Evolutionary conservation across 164 flowering plant species (phyloP), one percentile per base, ranked within the genome.

Genomic region (Vitis rotundifolia): DNA sequence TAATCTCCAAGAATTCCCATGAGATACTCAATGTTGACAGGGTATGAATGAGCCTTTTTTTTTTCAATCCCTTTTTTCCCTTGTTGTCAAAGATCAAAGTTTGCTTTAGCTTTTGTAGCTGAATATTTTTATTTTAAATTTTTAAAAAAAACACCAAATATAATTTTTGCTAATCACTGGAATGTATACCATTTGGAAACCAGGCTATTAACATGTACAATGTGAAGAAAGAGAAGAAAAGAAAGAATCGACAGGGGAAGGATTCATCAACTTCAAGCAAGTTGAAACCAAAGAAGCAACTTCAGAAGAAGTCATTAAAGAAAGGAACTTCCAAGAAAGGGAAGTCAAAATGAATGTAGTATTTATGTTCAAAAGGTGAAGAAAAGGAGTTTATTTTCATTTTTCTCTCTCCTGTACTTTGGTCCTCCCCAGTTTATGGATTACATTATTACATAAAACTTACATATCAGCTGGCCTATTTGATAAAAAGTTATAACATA

Each of bases 201-300:
- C 66, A 94, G 97, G 97, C 98, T 77, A 83, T 90, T 65, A 81
- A 74, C 67, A 81, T 84, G 86, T 78, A 85, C 74, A 88, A 85
- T 26, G 87, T 79, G 74, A 85, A 79, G 75, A 80, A 77, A 57
- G 90, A 88, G 70, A 88, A 80, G 72, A 84, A 83, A 64, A 49
- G 73, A 54, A 81, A 64, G 63, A 83, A 69, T 68, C 79, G 75
- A 22, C 63, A 68, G 14, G 86, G 72, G 19, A 76, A 81, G 49
- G 67, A 80, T 19, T 83, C 84, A 0, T 69, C 89, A 29, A 63
- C 73, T n/a, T 73, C 85, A 8, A 78, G 77, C 77, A 93, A 87
- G 74, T 78, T 88, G 76, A 90, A 86, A 70, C 80, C 93, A 5
- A 83, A 82, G 50, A 82, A 79, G 63, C 81, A 79, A 54, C 19